Evolutionary conservation across 164 flowering plant species (phyloP).

Genomic region (Cinnamomum chago): DNA sequence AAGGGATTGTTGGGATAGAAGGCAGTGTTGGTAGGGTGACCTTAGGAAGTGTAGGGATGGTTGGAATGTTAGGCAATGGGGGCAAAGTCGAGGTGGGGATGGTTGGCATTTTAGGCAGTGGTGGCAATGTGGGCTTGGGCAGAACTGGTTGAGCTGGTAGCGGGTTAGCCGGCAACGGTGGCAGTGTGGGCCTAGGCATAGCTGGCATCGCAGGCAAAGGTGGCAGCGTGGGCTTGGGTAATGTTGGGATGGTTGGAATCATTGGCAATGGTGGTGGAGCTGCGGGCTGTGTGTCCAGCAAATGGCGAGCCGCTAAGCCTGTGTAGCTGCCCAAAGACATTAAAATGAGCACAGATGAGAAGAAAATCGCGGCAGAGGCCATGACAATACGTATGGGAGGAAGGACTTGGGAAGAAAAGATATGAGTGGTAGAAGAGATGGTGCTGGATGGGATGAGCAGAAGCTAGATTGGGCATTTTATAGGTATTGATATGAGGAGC

Average conservation of each 20-base stretch:
- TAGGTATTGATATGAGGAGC: background rate
- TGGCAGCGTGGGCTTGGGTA: background rate
- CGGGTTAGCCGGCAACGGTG: background rate
- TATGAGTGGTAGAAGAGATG: background rate
- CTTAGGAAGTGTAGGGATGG: background rate
- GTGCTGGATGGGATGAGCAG: background rate
- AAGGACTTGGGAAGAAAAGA: background rate
- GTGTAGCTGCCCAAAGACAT: background rate
- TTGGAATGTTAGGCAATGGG: background rate
- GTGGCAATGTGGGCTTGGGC: background rate
- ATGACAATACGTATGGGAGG: background rate
- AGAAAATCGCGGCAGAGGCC: background rate
- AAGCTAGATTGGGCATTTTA: background rate
- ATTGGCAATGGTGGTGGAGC: background rate
- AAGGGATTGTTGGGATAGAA: background rate
- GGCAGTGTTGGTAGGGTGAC: background rate
- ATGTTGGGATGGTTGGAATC: too few relatives aligned
- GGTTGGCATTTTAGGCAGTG: background rate
- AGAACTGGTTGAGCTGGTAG: background rate
- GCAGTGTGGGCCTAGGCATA: background rate
- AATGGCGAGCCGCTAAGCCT: background rate
- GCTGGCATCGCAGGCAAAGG: conserved; percentile 1
- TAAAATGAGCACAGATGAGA: background rate
- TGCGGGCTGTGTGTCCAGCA: background rate
- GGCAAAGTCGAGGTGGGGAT: background rate